phyloP scores from a whole-genome alignment of 352 stramenopile species.

The Pythium chondricola region DNA sequence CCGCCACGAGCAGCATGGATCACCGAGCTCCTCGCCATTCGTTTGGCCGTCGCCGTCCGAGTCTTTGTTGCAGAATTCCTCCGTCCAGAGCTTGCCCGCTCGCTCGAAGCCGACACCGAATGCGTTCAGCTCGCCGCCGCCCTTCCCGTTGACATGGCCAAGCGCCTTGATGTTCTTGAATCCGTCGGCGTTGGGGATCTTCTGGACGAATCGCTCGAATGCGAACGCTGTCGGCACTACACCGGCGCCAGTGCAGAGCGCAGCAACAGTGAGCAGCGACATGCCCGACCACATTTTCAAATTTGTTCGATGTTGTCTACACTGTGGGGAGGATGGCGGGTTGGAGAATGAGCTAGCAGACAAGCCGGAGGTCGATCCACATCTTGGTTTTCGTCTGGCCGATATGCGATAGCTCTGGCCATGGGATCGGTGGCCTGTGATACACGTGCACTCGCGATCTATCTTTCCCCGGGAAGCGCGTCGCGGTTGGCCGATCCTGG shows the following conservation, averaged over 20 bases:
- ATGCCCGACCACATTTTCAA: not conserved
- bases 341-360: too few relatives aligned
- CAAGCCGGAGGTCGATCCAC: too few relatives aligned
- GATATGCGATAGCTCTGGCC: not conserved
- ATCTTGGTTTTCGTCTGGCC: too few relatives aligned
- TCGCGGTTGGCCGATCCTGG: too few relatives aligned
- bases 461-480: too few relatives aligned
- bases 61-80: conserved; percentile 28
- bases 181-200: conserved; percentile 19
- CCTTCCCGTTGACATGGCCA: conserved; percentile 14
- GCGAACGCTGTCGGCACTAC: not conserved
- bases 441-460: not conserved
- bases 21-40: conserved; percentile 63
- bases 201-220: conserved; percentile 6
- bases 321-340: too few relatives aligned
- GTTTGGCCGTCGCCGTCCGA: conserved; percentile 43
- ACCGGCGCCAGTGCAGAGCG: not conserved
- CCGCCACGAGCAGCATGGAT: conserved; percentile 47
- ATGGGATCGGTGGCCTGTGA: not conserved
- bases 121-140: conserved; percentile 16
- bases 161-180: conserved; percentile 16
- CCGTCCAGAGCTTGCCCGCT: conserved; percentile 19
- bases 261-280: not conserved
- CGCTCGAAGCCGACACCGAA: conserved; percentile 19
- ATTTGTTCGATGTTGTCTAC: not conserved